Conservation (phyloP, 352 stramenopile genomes). For the Blastocystis sp. region DNA sequence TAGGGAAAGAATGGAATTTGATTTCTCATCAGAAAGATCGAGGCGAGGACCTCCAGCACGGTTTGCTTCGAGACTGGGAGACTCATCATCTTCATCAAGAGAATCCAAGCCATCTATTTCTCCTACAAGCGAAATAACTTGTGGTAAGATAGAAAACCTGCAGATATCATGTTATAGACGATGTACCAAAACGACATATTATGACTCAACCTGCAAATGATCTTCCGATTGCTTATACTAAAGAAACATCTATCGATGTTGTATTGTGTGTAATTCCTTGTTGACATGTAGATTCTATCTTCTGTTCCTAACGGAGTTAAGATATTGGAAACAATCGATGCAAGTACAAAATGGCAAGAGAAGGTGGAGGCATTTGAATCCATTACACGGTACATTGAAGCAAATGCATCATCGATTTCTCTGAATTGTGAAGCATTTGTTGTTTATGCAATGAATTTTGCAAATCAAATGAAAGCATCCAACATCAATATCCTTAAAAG, state of each 20-base stretch:
- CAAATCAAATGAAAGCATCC: slow-evolving; percentile 21
- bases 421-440: slow-evolving; percentile 20
- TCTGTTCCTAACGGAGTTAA: neutral
- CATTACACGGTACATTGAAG: neutral
- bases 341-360: slow-evolving; percentile 37
- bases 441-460: slow-evolving; percentile 8
- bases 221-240: slow-evolving; percentile 12
- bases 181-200: neutral
- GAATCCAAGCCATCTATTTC: neutral
- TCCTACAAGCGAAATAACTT: no score
- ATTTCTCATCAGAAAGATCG: slow-evolving; percentile 59
- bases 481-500: slow-evolving; percentile 55
- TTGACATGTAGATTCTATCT: neutral
- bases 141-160: no score
- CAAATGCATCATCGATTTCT: neutral
- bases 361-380: slow-evolving; percentile 29
- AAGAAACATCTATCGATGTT: slow-evolving; percentile 20
- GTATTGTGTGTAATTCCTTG: neutral
- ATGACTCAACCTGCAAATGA: neutral
- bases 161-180: neutral
- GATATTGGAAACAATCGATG: neutral
- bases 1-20: slow-evolving; percentile 29
- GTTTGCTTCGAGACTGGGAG: neutral
- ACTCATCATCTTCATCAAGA: neutral
- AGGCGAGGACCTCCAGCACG: slow-evolving; percentile 14